These are phyloP conservation scores for Pythium brassicae DNA, from an alignment of 352 stramenopile species.

Conservation along the genomic window DNA sequence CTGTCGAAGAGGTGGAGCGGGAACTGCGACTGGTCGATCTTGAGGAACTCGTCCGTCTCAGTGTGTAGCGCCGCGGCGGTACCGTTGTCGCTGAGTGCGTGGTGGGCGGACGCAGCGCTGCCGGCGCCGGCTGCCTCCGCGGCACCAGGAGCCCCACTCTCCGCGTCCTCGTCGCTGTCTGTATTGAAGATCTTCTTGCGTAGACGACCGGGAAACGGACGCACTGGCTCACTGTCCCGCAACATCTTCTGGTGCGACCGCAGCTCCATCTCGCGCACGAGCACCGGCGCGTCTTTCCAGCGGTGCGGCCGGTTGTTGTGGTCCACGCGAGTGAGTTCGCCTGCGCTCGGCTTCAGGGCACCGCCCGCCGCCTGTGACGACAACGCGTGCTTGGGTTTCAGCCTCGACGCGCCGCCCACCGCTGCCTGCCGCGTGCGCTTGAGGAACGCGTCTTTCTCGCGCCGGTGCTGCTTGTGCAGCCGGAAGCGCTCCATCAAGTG, in stretches of 20 bases:
- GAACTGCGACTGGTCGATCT: conserved; percentile 90
- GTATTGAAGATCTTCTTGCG: conserved; percentile 42
- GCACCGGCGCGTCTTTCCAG: conserved; percentile 73
- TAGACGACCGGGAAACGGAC: conserved; percentile 52
- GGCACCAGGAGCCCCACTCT: background rate
- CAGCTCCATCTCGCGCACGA: conserved; percentile 60
- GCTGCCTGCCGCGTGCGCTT: conserved; percentile 47
- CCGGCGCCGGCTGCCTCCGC: too few species aligned
- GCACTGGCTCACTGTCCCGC: conserved; percentile 37
- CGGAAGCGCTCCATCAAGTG: conserved; percentile 69
- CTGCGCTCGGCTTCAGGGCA: conserved; percentile 5
- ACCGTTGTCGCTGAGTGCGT: background rate
- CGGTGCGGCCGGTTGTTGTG: conserved; percentile 85
- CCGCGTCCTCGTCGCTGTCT: conserved; percentile 5
- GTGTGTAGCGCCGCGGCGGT: background rate
- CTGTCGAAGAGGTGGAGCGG: conserved; percentile 89
- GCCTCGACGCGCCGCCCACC: conserved; percentile 20
- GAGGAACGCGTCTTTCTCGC: conserved; percentile 59
- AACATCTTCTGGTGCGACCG: conserved; percentile 57
- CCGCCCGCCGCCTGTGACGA: conserved; percentile 3
- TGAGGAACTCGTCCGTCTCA: conserved; percentile 61
- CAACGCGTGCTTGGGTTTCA: background rate
- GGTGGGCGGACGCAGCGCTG: too few species aligned
- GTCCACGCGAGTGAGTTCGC: conserved; percentile 67
- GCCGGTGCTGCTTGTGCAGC: conserved; percentile 74